These are phyloP conservation scores for Hyphopichia burtonii DNA, from an alignment of 1,139 yeast species.

Conservation along the genomic window DNA sequence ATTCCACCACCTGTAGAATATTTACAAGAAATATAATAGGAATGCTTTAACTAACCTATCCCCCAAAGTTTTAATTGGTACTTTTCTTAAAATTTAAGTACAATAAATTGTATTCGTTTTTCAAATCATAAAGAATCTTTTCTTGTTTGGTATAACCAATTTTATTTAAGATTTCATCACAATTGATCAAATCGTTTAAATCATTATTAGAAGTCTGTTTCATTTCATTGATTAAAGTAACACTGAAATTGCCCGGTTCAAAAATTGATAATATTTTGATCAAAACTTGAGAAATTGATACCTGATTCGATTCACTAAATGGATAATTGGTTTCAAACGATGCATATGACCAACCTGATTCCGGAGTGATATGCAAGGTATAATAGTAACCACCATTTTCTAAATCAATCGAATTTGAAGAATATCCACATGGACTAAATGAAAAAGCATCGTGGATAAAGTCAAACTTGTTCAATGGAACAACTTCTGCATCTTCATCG, in stretches of 20 bases:
- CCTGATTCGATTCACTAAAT: slow-evolving; percentile 30
- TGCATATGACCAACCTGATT: slow-evolving; percentile 91
- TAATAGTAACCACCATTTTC: slow-evolving; percentile 64
- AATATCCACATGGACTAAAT: slow-evolving; percentile 94
- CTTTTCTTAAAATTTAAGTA: slow-evolving; percentile 44
- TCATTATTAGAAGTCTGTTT: slow-evolving; percentile 11
- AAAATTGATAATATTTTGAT: slow-evolving; percentile 61
- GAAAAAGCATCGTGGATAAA: slow-evolving; percentile 82
- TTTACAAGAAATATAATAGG: slow-evolving; percentile 1
- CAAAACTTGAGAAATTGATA: slow-evolving; percentile 52
- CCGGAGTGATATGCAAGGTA: slow-evolving; percentile 94
- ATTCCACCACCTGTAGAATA: slow-evolving; percentile 4
- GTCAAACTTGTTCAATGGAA: slow-evolving; percentile 14
- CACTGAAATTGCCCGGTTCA: slow-evolving; percentile 74
- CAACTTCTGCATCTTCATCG: slow-evolving; percentile 8
- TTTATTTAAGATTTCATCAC: slow-evolving; percentile 31
- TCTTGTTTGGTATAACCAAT: slow-evolving; percentile 66
- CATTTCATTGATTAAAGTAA: slow-evolving; percentile 58
- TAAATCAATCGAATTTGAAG: slow-evolving; percentile 75
- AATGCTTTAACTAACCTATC: background rate
- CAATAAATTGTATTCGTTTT: slow-evolving; percentile 45
- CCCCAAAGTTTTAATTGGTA: slow-evolving; percentile 4
- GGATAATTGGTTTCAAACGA: slow-evolving; percentile 89
- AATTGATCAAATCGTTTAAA: slow-evolving; percentile 25
- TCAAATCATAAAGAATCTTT: slow-evolving; percentile 68